phyloP scores from a whole-genome alignment of 148 eudicot species.

The Silene conica region DNA sequence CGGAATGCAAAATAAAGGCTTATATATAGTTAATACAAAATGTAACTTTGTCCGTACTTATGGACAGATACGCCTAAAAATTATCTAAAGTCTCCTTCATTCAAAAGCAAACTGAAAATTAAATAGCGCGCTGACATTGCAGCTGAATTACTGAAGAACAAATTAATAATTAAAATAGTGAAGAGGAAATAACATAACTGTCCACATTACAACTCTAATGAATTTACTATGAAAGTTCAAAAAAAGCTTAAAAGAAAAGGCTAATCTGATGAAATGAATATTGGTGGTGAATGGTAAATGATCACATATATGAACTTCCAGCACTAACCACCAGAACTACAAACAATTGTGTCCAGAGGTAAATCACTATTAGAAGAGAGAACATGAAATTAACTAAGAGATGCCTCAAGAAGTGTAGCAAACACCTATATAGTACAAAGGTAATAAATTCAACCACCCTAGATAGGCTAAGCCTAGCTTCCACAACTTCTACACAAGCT shows the following conservation, averaged over 20 bases:
- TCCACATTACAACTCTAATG: background rate
- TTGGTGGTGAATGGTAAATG: background rate
- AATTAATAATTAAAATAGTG: background rate
- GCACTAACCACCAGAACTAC: background rate
- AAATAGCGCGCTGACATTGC: background rate
- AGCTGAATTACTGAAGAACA: background rate
- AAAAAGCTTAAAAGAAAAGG: background rate
- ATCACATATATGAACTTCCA: background rate
- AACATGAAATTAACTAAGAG: background rate
- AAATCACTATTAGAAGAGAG: background rate
- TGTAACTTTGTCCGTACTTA: conserved; percentile 1
- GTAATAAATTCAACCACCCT: conserved; percentile 1
- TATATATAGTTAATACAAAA: background rate
- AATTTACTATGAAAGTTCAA: background rate
- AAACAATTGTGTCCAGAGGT: background rate
- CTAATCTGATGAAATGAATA: too few relatives aligned
- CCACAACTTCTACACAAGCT: background rate
- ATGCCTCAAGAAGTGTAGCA: background rate
- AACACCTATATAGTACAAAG: background rate
- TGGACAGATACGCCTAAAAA: background rate
- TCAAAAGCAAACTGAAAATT: background rate
- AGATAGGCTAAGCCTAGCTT: background rate
- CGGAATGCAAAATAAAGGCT: background rate
- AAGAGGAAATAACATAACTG: background rate
- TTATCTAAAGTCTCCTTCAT: background rate